Conservation (phyloP, 805 yeast genomes). For the Starmerella bombicola region DNA sequence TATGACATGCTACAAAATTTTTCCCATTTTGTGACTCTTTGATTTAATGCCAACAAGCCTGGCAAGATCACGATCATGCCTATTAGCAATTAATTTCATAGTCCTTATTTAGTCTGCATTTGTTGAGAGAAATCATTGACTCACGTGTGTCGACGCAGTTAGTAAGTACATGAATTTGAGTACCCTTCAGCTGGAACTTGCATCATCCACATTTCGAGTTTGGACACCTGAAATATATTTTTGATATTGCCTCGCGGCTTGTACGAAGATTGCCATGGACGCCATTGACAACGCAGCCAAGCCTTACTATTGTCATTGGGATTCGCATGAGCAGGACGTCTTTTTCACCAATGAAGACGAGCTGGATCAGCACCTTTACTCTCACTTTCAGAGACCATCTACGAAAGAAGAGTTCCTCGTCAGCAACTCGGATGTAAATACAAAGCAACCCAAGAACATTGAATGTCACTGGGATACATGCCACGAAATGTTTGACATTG, state of each 20-base stretch:
- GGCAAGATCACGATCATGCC: too few species aligned
- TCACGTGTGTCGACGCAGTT: too few species aligned
- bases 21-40: too few species aligned
- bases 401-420: background rate
- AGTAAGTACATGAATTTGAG: too few species aligned
- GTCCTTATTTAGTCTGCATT: too few species aligned
- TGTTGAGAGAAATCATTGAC: too few species aligned
- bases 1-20: too few species aligned
- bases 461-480: constrained; percentile 34
- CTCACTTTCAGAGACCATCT: constrained; percentile 14
- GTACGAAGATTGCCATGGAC: constrained; percentile 5
- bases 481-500: constrained; percentile 25
- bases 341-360: constrained; percentile 24
- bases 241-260: background rate
- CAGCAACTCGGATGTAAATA: background rate
- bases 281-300: constrained; percentile 3
- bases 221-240: background rate
- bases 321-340: constrained; percentile 26
- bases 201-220: background rate
- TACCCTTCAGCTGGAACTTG: constrained; percentile 7
- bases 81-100: too few species aligned
- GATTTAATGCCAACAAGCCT: too few species aligned
- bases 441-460: constrained; percentile 8
- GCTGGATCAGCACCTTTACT: constrained; percentile 24
- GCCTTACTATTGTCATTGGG: constrained; percentile 29